Percentiles rank a stretch among this genome's conserved stretches.
phyloP scores from a whole-genome alignment of 352 stramenopile genomes.

The Salisapilia sapeloensis region DNA sequence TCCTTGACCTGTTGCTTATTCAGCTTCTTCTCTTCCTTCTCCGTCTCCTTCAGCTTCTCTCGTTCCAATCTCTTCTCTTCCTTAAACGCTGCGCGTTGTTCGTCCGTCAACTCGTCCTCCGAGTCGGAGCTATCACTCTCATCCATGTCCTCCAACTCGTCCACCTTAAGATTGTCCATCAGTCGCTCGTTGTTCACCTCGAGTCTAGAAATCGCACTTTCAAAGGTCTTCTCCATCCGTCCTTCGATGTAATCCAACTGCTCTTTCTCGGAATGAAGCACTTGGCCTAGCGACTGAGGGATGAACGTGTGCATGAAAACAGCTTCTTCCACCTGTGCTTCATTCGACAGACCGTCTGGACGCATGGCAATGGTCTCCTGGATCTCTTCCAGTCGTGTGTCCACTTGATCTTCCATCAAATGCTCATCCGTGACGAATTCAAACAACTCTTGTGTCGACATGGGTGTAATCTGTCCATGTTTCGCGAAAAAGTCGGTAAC shows the following conservation, averaged over 20 bases:
- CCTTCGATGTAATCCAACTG: slow-evolving; percentile 74
- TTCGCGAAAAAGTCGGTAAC: slow-evolving; percentile 95
- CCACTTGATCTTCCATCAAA: slow-evolving; percentile 58
- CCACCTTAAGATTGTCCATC: slow-evolving; percentile 55
- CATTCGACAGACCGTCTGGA: slow-evolving; percentile 29
- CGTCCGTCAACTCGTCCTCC: slow-evolving; percentile 49
- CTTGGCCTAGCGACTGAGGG: slow-evolving; percentile 88
- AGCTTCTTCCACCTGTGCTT: slow-evolving; percentile 86
- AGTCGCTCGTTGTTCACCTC: slow-evolving; percentile 39
- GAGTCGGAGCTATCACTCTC: slow-evolving; percentile 14
- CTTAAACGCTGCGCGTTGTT: slow-evolving; percentile 72
- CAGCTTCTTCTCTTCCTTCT: slow-evolving; percentile 76
- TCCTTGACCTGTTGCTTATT: slow-evolving; percentile 95
- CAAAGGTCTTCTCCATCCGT: slow-evolving; percentile 71
- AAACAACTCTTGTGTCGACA: slow-evolving; percentile 92
- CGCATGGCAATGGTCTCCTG: slow-evolving; percentile 79
- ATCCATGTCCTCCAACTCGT: slow-evolving; percentile 11
- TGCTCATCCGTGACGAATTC: slow-evolving; percentile 87
- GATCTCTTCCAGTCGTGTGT: slow-evolving; percentile 78
- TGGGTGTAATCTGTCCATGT: slow-evolving; percentile 78
- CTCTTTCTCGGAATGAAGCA: slow-evolving; percentile 79
- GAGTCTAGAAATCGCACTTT: slow-evolving; percentile 58
- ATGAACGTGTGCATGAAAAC: slow-evolving; percentile 91
- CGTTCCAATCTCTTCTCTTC: slow-evolving; percentile 60
- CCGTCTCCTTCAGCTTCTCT: slow-evolving; percentile 26